Evolutionary conservation across 2,329 filamentous ascomycete species (phyloP).

Genomic region (Plenodomus biglobosus): DNA sequence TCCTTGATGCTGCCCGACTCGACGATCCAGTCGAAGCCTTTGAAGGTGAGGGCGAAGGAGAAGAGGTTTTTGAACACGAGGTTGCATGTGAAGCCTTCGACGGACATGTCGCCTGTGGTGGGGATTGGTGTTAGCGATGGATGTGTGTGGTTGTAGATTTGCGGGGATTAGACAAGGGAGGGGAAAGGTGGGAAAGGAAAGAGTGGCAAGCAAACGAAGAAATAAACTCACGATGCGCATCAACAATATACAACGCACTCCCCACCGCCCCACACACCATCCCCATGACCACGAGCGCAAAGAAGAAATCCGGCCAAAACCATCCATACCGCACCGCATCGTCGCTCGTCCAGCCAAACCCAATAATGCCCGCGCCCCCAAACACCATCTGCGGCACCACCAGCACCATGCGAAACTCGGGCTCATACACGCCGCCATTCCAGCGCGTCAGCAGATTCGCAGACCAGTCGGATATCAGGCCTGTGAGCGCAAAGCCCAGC

Average conservation of each 20-base stretch:
- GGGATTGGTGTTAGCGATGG: not conserved
- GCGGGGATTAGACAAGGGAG: not conserved
- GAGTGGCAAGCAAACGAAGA: not conserved
- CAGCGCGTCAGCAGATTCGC: slow-evolving; percentile 69
- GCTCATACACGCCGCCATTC: slow-evolving; percentile 84
- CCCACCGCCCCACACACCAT: slow-evolving; percentile 92
- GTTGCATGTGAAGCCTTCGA: slow-evolving; percentile 87
- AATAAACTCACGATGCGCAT: slow-evolving; percentile 70
- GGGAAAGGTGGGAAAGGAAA: not conserved
- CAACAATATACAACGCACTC: slow-evolving; percentile 84
- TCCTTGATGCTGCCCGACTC: slow-evolving; percentile 59
- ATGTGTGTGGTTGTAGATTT: not conserved
- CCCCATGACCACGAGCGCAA: slow-evolving; percentile 78
- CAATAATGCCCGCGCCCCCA: slow-evolving; percentile 76
- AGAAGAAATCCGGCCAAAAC: slow-evolving; percentile 76
- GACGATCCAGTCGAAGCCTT: slow-evolving; percentile 81
- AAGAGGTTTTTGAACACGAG: slow-evolving; percentile 96
- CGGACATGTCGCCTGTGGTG: slow-evolving; percentile 67
- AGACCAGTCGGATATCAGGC: slow-evolving; percentile 70
- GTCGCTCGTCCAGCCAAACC: slow-evolving; percentile 74
- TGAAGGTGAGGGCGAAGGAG: slow-evolving; percentile 80
- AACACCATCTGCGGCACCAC: slow-evolving; percentile 80
- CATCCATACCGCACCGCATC: slow-evolving; percentile 66
- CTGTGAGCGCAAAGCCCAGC: slow-evolving; percentile 74
- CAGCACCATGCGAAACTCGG: slow-evolving; percentile 83